Base-by-base conservation (phyloP, 1,139 yeast genomes). In the Zygosaccharomyces pseudobailii region DNA sequence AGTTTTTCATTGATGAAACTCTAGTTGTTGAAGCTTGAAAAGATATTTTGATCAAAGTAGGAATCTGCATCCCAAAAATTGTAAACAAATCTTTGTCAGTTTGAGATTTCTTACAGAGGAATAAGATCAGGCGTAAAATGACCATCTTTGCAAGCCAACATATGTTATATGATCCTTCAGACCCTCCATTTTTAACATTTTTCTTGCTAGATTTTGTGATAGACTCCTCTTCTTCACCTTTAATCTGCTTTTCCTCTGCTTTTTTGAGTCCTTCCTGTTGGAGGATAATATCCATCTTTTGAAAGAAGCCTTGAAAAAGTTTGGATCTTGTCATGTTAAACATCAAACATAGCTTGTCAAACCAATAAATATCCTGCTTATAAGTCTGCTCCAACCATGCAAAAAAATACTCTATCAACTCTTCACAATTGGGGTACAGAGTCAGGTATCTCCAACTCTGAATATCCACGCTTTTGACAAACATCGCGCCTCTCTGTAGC, bases 11-110 rank as follows among this genome's bases (percentile, higher is more conserved):
- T 6, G 74, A 72, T 24, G 78, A 67, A 3, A 87, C 76, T 2
- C 84, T 76, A 0, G 95, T 78, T 0, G 96, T 85, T 0, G 96
- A 82, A 0, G 96, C 90, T 20, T 86, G 74, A 59, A 88, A 89
- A 0, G 96, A 83, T n/a, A 89, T 73, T 54, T 85, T 83, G 30
- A 90, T 84, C 36, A 90, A 68, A 33, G 87, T 95, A 21, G 86
- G 80, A 6, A 88, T 76, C 48, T 74, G 76, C 0, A 73, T 64
- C 5, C 79, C 71, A 31, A 87, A 64, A 33, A 62, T 71, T 0
- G 68, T 67, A 19, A 72, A 66, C 8, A 82, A 57, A 25, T 66
- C 66, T 0, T 71, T 62, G 48, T 75, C 74, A 20, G 69, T 65
- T 19, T 66, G 62, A 2, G 83, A 72, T 45, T 71, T 67, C 0